Evolutionary conservation across 2,329 filamentous ascomycete species (phyloP).

Genomic region (Rachicladosporium sp.): DNA sequence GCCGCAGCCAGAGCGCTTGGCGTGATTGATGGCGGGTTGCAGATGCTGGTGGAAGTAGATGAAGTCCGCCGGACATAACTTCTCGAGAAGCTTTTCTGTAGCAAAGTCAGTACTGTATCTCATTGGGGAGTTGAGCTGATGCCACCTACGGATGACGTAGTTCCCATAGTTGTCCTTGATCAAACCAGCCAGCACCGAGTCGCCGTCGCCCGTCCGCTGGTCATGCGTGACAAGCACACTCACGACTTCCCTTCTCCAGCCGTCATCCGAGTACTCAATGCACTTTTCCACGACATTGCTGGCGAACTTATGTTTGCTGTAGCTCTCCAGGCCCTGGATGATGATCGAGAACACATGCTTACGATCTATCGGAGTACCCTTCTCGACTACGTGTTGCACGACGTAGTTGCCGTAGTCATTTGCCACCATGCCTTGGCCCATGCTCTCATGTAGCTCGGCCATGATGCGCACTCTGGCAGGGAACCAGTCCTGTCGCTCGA

Average conservation of each 20-base stretch:
- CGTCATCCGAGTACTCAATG: constrained; percentile 56
- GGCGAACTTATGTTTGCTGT: constrained; percentile 91
- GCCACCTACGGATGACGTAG: constrained; percentile 81
- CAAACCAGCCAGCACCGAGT: constrained; percentile 58
- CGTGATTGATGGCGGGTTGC: constrained; percentile 33
- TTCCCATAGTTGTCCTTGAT: constrained; percentile 91
- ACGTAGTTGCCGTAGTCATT: constrained; percentile 97
- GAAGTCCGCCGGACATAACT: constrained; percentile 29
- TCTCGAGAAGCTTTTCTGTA: constrained; percentile 64
- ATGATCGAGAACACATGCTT: constrained; percentile 62
- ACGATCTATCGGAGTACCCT: constrained; percentile 62
- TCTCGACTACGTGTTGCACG: constrained; percentile 76
- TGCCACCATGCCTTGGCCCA: constrained; percentile 55
- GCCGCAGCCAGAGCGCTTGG: constrained; percentile 28
- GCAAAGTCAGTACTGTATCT: constrained; percentile 8
- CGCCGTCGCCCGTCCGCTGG: constrained; percentile 42
- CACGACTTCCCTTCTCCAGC: constrained; percentile 60
- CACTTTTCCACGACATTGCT: constrained; percentile 97
- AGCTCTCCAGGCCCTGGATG: constrained; percentile 54
- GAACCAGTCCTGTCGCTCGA: constrained; percentile 63
- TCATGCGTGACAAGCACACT: constrained; percentile 45
- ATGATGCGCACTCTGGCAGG: constrained; percentile 61
- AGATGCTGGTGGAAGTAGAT: constrained; percentile 28
- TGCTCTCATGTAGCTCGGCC: constrained; percentile 62
- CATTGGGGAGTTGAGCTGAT: background rate